These are phyloP conservation scores for Boletus rex-veris DNA, from an alignment of 768 basidiomycete genomes.

Conservation along the genomic window DNA sequence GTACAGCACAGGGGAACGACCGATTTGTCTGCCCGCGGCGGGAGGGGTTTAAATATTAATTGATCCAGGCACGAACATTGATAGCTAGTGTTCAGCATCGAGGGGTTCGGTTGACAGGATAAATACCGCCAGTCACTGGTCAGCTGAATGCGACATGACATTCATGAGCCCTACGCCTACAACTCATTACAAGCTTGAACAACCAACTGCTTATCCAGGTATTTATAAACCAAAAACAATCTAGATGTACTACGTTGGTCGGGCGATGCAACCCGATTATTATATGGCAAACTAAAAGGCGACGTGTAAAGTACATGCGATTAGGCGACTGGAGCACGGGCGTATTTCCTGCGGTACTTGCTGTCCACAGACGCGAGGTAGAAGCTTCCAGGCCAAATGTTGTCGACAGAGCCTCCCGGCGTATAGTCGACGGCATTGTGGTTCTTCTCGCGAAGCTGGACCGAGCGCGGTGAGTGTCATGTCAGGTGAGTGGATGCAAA, in stretches of 20 bases:
- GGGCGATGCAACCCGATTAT: not conserved
- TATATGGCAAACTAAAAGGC: not conserved
- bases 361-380: slow-evolving; percentile 89
- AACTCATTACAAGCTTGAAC: slow-evolving; percentile 11
- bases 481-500: not conserved
- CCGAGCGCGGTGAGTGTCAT: not conserved
- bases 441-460: slow-evolving; percentile 91
- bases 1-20: no score
- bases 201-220: slow-evolving; percentile 3
- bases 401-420: slow-evolving; percentile 81
- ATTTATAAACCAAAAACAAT: slow-evolving; percentile 4
- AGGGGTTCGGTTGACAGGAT: no score
- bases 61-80: no score
- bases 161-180: not conserved
- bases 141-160: not conserved
- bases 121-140: not conserved
- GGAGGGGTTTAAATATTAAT: no score
- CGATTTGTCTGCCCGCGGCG: no score
- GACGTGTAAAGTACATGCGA: slow-evolving; percentile 1
- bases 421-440: slow-evolving; percentile 86
- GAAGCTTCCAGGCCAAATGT: slow-evolving; percentile 92
- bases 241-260: slow-evolving; percentile 9
- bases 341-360: slow-evolving; percentile 91
- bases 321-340: slow-evolving; percentile 37
- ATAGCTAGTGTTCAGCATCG: no score